Percentiles rank a stretch among this genome's conserved stretches.
phyloP scores from a whole-genome alignment of 129 eudicot species.

The Arctium minus region DNA sequence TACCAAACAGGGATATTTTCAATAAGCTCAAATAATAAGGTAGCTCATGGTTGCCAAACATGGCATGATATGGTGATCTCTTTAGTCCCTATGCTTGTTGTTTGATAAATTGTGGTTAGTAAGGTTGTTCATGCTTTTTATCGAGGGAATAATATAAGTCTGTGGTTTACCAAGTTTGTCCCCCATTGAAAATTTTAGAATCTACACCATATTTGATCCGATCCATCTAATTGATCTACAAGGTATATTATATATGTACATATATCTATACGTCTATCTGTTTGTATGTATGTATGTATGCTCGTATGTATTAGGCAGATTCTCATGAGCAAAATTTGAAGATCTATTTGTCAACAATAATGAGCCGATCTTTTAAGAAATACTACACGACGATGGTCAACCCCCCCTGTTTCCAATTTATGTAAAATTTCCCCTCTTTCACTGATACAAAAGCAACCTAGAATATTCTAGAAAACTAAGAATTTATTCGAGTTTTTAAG shows the following conservation, averaged over 20 bases:
- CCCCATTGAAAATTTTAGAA: slow-evolving; percentile 2
- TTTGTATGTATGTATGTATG: background rate
- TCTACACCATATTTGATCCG: background rate
- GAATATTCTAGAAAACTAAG: background rate
- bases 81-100: background rate
- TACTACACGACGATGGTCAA: too few species aligned
- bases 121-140: background rate
- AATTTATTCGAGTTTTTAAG: background rate
- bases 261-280: background rate
- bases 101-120: slow-evolving; percentile 3
- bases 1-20: background rate
- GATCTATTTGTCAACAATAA: background rate
- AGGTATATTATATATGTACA: too few species aligned
- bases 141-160: background rate
- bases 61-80: background rate
- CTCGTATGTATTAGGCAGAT: background rate
- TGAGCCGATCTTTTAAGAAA: background rate
- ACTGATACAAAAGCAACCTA: slow-evolving; percentile 1
- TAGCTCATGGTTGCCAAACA: background rate
- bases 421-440: background rate
- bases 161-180: background rate
- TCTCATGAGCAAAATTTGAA: background rate
- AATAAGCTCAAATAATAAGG: background rate
- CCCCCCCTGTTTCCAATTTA: too few species aligned
- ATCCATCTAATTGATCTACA: slow-evolving; percentile 11